phyloP scores from a whole-genome alignment of 2,329 filamentous ascomycete genomes.

The Endoconidiophora laricicola region DNA sequence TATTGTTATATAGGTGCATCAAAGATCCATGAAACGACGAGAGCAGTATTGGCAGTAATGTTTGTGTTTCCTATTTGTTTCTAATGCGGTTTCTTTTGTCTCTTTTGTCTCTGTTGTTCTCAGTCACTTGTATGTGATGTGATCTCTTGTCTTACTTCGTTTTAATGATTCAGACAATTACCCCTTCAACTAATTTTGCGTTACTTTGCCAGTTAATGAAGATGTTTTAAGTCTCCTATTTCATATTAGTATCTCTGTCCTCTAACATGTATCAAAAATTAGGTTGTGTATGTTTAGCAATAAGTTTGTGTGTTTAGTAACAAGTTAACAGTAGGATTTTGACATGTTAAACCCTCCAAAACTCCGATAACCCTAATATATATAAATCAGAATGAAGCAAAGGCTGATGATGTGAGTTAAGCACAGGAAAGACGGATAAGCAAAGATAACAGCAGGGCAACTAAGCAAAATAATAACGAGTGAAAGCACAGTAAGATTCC shows the following conservation, averaged over 20 bases:
- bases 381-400: neutral
- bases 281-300: neutral
- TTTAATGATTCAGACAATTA: no score
- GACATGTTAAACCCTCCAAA: neutral
- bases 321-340: neutral
- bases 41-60: neutral
- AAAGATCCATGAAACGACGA: neutral
- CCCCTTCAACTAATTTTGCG: neutral
- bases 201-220: neutral
- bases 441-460: neutral
- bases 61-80: slow-evolving; percentile 2
- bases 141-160: neutral
- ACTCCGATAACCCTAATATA: neutral
- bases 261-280: neutral
- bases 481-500: slow-evolving; percentile 13
- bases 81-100: neutral
- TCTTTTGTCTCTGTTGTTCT: neutral
- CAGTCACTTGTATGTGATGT: slow-evolving; percentile 2
- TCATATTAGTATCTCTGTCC: neutral
- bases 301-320: neutral
- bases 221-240: neutral
- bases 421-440: neutral
- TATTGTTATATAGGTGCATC: no score
- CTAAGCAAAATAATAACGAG: neutral
- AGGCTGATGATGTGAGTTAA: neutral